Conservation (phyloP, 2,329 filamentous ascomycete genomes). For the Ascochyta pisi region DNA sequence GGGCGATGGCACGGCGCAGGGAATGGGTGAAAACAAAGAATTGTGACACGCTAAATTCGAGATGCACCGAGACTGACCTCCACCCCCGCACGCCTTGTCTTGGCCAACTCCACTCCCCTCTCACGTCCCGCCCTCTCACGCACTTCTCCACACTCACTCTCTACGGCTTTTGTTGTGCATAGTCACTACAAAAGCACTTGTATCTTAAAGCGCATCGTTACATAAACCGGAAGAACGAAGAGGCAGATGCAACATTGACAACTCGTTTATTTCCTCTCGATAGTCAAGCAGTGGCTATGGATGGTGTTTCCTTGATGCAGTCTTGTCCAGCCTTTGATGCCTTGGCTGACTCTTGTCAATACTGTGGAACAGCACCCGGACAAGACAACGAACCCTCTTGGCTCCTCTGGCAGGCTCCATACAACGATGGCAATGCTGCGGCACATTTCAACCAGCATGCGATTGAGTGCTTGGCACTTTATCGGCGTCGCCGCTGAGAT, state of each 20-base stretch:
- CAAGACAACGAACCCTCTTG: constrained; percentile 17
- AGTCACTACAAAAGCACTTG: neutral
- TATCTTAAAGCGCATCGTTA: neutral
- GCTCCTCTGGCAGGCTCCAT: constrained; percentile 1
- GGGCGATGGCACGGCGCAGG: neutral
- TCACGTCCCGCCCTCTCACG: neutral
- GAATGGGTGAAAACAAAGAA: neutral
- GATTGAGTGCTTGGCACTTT: neutral
- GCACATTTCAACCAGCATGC: constrained; percentile 1
- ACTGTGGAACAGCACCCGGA: constrained; percentile 1
- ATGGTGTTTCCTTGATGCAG: neutral
- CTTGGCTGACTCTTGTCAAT: constrained; percentile 13
- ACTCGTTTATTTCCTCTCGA: neutral
- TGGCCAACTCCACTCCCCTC: constrained; percentile 2
- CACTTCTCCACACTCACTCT: neutral
- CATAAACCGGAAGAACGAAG: neutral
- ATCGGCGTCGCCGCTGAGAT: constrained; percentile 7
- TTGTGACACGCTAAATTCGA: neutral
- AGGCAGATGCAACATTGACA: neutral
- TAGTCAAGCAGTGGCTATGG: neutral
- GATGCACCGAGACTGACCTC: constrained; percentile 2
- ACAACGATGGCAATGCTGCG: neutral
- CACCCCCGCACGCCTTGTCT: constrained; percentile 11
- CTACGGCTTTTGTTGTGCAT: neutral
- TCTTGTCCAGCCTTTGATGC: constrained; percentile 1